Conservation (phyloP, 495 filamentous ascomycete genomes). For the Penicillium lagena region DNA sequence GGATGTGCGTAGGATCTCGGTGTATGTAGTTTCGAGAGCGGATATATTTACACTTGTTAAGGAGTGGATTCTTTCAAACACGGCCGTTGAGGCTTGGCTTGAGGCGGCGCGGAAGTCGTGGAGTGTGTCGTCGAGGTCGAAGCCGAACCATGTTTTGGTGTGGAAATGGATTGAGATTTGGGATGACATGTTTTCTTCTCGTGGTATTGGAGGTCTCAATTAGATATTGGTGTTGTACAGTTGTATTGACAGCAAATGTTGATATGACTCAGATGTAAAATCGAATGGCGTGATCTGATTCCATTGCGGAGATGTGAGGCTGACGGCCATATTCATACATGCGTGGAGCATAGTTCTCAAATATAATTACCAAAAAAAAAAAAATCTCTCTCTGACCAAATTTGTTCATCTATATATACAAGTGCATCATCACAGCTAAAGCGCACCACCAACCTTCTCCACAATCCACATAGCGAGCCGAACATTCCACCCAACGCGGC, state of each 20-base stretch:
- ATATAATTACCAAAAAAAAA: background rate
- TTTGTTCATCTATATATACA: conserved; percentile 1
- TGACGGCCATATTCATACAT: background rate
- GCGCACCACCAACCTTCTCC: conserved; percentile 60
- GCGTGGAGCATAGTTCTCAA: background rate
- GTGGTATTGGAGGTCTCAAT: no score
- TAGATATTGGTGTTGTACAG: no score
- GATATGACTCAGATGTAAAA: conserved; percentile 3
- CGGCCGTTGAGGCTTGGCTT: conserved; percentile 12
- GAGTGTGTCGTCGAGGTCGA: conserved; percentile 38
- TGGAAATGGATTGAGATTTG: background rate
- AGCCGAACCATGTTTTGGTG: conserved; percentile 28
- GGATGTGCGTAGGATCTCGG: conserved; percentile 15
- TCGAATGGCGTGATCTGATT: no score
- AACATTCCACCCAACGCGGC: conserved; percentile 79
- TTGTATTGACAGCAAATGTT: no score
- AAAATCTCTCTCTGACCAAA: background rate
- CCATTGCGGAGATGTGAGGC: no score
- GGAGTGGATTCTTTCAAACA: conserved; percentile 14
- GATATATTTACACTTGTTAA: conserved; percentile 2
- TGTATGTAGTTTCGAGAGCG: conserved; percentile 15
- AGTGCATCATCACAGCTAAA: conserved; percentile 34
- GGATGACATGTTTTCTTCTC: background rate
- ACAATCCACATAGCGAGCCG: conserved; percentile 89
- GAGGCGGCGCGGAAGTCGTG: conserved; percentile 34